Evolutionary conservation across 768 basidiomycete species (phyloP).

Genomic region (Auricularia sp.): DNA sequence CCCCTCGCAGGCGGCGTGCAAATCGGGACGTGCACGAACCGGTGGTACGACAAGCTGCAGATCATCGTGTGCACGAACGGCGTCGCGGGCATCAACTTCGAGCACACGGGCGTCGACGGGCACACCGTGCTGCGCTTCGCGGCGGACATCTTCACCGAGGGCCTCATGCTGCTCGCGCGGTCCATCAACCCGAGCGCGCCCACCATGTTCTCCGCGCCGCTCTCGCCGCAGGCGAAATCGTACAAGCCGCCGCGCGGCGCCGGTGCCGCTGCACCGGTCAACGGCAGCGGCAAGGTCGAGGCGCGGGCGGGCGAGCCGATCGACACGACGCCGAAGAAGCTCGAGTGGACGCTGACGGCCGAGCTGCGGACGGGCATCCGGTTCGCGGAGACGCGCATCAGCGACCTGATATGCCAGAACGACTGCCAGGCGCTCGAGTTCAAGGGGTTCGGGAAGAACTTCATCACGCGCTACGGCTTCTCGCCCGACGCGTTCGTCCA

Average conservation of each 20-base stretch:
- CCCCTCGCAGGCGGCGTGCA: slow-evolving; percentile 69
- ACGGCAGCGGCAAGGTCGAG: slow-evolving; percentile 1
- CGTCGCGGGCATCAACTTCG: slow-evolving; percentile 94
- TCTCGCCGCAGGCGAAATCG: slow-evolving; percentile 72
- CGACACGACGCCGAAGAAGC: slow-evolving; percentile 87
- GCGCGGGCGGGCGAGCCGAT: slow-evolving; percentile 31
- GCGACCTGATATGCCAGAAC: slow-evolving; percentile 96
- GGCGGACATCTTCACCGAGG: slow-evolving; percentile 91
- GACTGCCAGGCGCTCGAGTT: slow-evolving; percentile 94
- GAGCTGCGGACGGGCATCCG: slow-evolving; percentile 78
- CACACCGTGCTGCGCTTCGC: slow-evolving; percentile 89
- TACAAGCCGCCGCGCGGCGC: slow-evolving; percentile 45
- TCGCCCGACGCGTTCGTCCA: slow-evolving; percentile 98
- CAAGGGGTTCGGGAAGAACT: slow-evolving; percentile 65
- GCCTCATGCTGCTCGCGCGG: slow-evolving; percentile 94
- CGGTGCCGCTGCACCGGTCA: slow-evolving; percentile 5
- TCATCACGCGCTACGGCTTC: slow-evolving; percentile 89
- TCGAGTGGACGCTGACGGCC: slow-evolving; percentile 86
- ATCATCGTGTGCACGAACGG: slow-evolving; percentile 94
- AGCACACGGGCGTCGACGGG: slow-evolving; percentile 95
- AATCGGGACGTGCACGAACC: slow-evolving; percentile 89
- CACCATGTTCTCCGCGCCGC: slow-evolving; percentile 82
- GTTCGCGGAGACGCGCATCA: slow-evolving; percentile 89
- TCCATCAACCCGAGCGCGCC: slow-evolving; percentile 94
- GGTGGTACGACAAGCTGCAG: slow-evolving; percentile 81